phyloP scores from a whole-genome alignment of 257 asterid genomes.

The Solanum gandarillasii region DNA sequence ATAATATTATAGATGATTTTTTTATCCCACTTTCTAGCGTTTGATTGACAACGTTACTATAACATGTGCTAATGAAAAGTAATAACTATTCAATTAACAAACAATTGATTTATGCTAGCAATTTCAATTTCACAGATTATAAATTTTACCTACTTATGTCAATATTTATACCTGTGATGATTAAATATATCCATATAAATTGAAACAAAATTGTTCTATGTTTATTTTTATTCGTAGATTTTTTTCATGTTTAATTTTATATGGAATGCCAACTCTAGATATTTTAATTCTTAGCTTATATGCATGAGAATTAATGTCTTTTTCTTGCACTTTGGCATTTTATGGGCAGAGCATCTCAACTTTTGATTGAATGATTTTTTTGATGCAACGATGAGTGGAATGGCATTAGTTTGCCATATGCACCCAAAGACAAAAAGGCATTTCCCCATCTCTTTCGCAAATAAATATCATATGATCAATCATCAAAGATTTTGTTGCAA shows the following conservation, averaged over 20 bases:
- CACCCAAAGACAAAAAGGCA: neutral
- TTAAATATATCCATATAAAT: neutral
- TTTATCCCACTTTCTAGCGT: neutral
- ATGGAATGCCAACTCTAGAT: neutral
- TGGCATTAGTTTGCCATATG: constrained; percentile 18
- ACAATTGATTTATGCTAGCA: neutral
- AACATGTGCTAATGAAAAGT: neutral
- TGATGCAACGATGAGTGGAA: constrained; percentile 46
- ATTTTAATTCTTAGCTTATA: neutral
- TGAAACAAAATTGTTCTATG: neutral
- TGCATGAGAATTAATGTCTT: constrained; percentile 24
- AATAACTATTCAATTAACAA: neutral
- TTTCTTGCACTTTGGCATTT: constrained; percentile 12
- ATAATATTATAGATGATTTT: no score
- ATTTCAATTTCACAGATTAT: neutral
- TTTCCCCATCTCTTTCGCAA: neutral
- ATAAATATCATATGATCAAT: constrained; percentile 3
- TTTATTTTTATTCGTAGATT: neutral
- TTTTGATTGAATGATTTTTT: neutral
- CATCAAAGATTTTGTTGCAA: constrained; percentile 4
- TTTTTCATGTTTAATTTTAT: neutral
- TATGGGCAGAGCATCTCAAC: constrained; percentile 5
- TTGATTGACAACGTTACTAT: neutral
- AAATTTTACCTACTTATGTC: neutral
- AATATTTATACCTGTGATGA: neutral